Conservation (phyloP, 306 rosid species). For the Glycyrrhiza uralensis region DNA sequence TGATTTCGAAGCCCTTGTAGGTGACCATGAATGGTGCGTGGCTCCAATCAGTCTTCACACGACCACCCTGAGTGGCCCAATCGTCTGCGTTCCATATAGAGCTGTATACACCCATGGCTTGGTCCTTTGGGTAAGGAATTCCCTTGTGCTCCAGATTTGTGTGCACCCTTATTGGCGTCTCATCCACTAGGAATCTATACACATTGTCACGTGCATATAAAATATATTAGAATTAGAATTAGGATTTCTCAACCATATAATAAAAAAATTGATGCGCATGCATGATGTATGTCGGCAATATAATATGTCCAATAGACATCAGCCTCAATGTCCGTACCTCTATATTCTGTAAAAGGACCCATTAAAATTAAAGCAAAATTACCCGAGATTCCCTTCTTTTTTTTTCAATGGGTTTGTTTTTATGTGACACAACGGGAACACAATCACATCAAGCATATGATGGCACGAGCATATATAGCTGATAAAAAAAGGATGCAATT, state of each 20-base stretch:
- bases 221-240: background rate
- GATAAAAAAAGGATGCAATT: conserved; percentile 10
- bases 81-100: conserved; percentile 97
- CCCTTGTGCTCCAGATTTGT: conserved; percentile 80
- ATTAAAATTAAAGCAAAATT: background rate
- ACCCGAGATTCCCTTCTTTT: conserved; percentile 34
- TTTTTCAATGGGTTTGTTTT: background rate
- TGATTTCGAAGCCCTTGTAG: conserved; percentile 64
- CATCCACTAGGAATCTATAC: conserved; percentile 71
- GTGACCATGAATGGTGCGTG: conserved; percentile 79
- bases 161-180: conserved; percentile 81
- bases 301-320: background rate
- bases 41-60: conserved; percentile 92
- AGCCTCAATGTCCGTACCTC: background rate
- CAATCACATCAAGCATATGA: background rate
- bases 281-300: background rate
- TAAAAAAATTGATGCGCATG: background rate
- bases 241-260: background rate
- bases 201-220: background rate
- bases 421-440: background rate
- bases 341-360: background rate
- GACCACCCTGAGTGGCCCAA: conserved; percentile 99
- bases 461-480: conserved; percentile 8
- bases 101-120: conserved; percentile 90
- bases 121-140: conserved; percentile 75